A percentile compares a stretch with the other conserved stretches of the same genome.
phyloP scores from a whole-genome alignment of 371 early-diverging fungal species.

The Sporodiniella umbellata region DNA sequence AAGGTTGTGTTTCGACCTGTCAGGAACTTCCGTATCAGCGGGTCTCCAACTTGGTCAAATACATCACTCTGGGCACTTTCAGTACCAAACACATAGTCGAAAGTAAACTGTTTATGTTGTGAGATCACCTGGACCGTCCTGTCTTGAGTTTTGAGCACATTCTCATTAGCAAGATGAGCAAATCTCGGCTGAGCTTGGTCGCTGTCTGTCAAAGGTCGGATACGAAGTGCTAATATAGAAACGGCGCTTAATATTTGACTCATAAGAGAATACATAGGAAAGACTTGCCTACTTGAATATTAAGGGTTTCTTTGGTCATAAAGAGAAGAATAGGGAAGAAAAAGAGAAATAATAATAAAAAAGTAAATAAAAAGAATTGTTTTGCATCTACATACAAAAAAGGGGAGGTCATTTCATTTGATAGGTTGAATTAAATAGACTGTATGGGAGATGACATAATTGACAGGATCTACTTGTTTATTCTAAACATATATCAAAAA shows the following conservation, averaged over 20 bases:
- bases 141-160: slow-evolving; percentile 20
- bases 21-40: slow-evolving; percentile 20
- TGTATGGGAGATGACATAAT: neutral
- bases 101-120: slow-evolving; percentile 26
- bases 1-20: neutral
- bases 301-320: too few species aligned
- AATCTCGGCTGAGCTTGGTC: slow-evolving; percentile 30
- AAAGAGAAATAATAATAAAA: too few species aligned
- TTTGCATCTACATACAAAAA: neutral
- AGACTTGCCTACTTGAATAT: too few species aligned
- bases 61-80: slow-evolving; percentile 21
- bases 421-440: neutral
- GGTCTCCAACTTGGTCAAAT: slow-evolving; percentile 20
- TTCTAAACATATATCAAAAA: too few species aligned
- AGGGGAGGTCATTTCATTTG: neutral
- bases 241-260: too few species aligned
- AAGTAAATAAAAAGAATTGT: neutral
- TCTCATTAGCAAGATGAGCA: slow-evolving; percentile 23
- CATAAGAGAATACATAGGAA: too few species aligned
- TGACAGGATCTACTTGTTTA: too few species aligned
- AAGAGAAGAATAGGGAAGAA: too few species aligned
- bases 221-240: slow-evolving; percentile 13
- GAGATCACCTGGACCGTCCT: slow-evolving; percentile 26
- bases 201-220: slow-evolving; percentile 24
- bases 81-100: slow-evolving; percentile 34